Conservation (phyloP, 306 rosid species). For the Psophocarpus tetragonolobus region DNA sequence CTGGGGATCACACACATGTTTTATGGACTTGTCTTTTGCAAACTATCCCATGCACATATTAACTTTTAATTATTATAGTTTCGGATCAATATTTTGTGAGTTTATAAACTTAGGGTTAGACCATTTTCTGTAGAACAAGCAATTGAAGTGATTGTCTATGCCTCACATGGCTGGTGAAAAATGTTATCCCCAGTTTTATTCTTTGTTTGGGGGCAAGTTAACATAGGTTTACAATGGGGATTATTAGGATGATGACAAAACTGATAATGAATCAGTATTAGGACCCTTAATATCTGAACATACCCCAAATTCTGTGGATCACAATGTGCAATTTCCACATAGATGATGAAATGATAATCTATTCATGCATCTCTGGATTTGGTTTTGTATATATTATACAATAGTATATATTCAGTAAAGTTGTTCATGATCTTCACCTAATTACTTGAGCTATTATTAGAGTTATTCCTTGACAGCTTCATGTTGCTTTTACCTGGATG, state of each 20-base stretch:
- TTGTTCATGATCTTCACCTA: neutral
- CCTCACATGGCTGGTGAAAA: slow-evolving; percentile 1
- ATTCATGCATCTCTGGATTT: neutral
- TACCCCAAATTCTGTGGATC: neutral
- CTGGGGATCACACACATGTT: neutral
- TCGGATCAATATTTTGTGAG: neutral
- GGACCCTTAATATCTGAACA: neutral
- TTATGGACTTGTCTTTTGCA: neutral
- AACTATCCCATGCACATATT: neutral
- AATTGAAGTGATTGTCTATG: slow-evolving; percentile 6
- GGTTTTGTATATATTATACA: neutral
- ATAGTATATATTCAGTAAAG: neutral
- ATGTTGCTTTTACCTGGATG: neutral
- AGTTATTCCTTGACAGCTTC: slow-evolving; percentile 13
- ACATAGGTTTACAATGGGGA: neutral
- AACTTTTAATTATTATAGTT: neutral
- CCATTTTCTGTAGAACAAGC: neutral
- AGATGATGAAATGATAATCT: neutral
- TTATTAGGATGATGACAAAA: slow-evolving; percentile 14
- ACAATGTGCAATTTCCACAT: neutral
- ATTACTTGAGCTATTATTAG: neutral
- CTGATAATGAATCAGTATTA: neutral
- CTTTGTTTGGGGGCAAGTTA: neutral
- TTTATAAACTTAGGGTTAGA: neutral
- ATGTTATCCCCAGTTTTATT: neutral